Evolutionary conservation across 2,329 filamentous ascomycete species (phyloP).

Genomic region (Verticillium zaregamsianum): DNA sequence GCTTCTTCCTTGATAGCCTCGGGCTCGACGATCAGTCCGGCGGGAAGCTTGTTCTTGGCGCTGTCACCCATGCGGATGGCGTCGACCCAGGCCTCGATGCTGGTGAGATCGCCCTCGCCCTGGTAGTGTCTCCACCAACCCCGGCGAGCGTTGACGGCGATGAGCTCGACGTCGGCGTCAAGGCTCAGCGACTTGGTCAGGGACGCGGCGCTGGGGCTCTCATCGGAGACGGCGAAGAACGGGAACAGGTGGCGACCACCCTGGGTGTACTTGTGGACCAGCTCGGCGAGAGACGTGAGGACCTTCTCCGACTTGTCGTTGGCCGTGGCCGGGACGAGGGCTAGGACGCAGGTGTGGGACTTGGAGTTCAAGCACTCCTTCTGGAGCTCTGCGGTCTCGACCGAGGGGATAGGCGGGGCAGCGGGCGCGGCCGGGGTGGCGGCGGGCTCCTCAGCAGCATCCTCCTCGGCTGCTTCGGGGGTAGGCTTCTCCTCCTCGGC

Average conservation of each 20-base stretch:
- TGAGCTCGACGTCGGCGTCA: conserved; percentile 58
- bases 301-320: conserved; percentile 51
- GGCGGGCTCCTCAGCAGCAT: conserved; percentile 33
- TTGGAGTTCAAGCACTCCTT: conserved; percentile 70
- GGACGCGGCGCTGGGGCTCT: conserved; percentile 19
- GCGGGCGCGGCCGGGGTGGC: conserved; percentile 19
- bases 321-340: conserved; percentile 54
- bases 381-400: conserved; percentile 60
- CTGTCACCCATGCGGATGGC: conserved; percentile 87
- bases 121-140: conserved; percentile 80
- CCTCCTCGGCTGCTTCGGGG: conserved; percentile 18
- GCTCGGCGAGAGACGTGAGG: conserved; percentile 62
- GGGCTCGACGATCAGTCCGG: conserved; percentile 46
- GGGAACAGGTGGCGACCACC: conserved; percentile 71
- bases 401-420: conserved; percentile 60
- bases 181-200: conserved; percentile 63
- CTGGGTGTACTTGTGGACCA: conserved; percentile 70
- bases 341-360: conserved; percentile 79
- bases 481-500: conserved; percentile 11
- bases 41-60: conserved; percentile 69
- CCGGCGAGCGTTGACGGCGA: conserved; percentile 81
- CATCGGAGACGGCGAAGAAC: conserved; percentile 65
- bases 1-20: conserved; percentile 20
- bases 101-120: conserved; percentile 53
- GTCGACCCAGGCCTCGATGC: conserved; percentile 84